A percentile compares a stretch with the other conserved stretches of the same genome.
Evolutionary conservation across 2,329 filamentous ascomycete genomes (phyloP).

Genomic region (Calonectria ilicicola): DNA sequence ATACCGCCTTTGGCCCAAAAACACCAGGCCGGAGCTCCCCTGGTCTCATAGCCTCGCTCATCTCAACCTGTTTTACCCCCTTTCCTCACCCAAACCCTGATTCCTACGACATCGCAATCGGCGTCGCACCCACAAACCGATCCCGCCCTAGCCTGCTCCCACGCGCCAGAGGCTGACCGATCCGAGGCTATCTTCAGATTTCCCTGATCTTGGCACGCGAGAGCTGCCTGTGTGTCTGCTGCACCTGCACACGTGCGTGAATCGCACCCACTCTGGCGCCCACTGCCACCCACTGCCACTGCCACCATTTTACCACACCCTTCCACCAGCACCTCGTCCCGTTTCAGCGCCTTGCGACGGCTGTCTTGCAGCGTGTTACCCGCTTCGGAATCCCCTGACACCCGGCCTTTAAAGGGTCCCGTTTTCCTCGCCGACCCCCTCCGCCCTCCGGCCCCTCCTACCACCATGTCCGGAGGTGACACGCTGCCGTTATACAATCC

Average conservation of each 20-base stretch:
- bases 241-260: conserved; percentile 7
- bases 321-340: not conserved
- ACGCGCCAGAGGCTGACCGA: not conserved
- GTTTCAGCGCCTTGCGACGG: conserved; percentile 4
- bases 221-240: not conserved
- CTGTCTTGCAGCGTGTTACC: conserved; percentile 7
- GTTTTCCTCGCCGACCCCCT: conserved; percentile 33
- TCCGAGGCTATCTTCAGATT: not conserved
- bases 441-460: conserved; percentile 39
- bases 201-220: not conserved
- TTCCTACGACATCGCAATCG: not conserved
- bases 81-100: conserved; percentile 8
- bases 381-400: conserved; percentile 10
- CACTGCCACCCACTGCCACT: conserved; percentile 1
- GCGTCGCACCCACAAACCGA: not conserved
- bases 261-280: conserved; percentile 2
- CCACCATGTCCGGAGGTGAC: conserved; percentile 47
- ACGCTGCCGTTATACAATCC: conserved; percentile 48
- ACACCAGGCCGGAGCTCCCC: conserved; percentile 18
- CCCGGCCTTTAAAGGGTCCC: conserved; percentile 34
- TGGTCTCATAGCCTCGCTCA: conserved; percentile 12
- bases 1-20: conserved; percentile 24
- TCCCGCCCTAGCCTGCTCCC: conserved; percentile 3
- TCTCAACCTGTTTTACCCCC: conserved; percentile 23
- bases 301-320: conserved; percentile 1